Conservation (phyloP, 208 protist genomes). For the Phytomonas sp. region DNA sequence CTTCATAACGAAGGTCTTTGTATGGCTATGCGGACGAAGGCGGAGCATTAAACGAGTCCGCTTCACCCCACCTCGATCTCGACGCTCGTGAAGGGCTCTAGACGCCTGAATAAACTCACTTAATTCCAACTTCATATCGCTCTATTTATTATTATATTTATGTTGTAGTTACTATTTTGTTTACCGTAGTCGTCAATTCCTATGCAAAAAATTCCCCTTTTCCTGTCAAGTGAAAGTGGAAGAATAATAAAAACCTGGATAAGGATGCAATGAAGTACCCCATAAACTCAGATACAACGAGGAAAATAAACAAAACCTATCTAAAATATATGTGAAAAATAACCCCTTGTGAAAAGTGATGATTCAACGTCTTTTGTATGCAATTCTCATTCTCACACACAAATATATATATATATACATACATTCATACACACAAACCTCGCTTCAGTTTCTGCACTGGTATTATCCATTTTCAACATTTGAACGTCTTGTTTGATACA, state of each 20-base stretch:
- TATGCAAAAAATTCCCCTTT: not conserved
- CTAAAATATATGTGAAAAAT: no score
- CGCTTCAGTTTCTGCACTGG: not conserved
- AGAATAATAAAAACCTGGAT: not conserved
- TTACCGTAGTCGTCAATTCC: conserved; percentile 1
- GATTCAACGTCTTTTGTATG: not conserved
- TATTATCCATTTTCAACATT: not conserved
- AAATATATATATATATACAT: conserved; percentile 13
- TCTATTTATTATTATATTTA: conserved; percentile 2
- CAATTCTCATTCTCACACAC: not conserved
- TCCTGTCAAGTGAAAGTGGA: not conserved
- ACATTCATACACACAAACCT: conserved; percentile 2
- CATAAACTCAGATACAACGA: not conserved
- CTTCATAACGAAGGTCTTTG: conserved; percentile 50
- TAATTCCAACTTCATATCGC: conserved; percentile 47
- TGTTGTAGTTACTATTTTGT: not conserved
- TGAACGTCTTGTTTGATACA: not conserved
- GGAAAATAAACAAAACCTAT: no score
- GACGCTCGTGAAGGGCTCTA: conserved; percentile 41
- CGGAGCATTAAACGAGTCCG: conserved; percentile 59
- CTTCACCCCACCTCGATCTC: conserved; percentile 31
- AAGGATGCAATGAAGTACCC: not conserved
- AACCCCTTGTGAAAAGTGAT: no score
- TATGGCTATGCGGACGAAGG: conserved; percentile 34
- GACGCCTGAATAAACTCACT: conserved; percentile 50